These are phyloP conservation scores for Aspergillus cejpii DNA, from an alignment of 2,329 filamentous ascomycete species.

Conservation along the genomic window DNA sequence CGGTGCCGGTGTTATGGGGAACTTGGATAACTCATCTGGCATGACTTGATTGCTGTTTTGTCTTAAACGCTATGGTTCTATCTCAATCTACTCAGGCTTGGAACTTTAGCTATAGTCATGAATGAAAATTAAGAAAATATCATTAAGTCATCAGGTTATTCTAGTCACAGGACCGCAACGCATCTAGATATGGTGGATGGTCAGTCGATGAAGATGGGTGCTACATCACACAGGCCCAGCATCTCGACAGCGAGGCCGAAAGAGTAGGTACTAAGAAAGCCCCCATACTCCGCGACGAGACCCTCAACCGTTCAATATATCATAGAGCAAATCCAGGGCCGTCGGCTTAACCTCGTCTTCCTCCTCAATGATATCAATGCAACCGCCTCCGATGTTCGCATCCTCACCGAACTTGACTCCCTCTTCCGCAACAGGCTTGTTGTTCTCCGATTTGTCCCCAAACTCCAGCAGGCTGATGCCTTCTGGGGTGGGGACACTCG, in stretches of 20 bases:
- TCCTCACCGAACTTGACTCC: background rate
- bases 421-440: background rate
- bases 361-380: slow-evolving; percentile 20
- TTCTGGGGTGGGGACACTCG: background rate
- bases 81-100: too few relatives aligned
- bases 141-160: too few relatives aligned
- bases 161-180: too few relatives aligned
- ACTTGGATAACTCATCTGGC: too few relatives aligned
- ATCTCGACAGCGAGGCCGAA: background rate
- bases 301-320: slow-evolving; percentile 15
- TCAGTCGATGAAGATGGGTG: too few relatives aligned
- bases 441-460: slow-evolving; percentile 2
- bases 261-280: background rate
- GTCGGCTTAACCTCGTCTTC: slow-evolving; percentile 20
- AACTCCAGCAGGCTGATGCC: slow-evolving; percentile 13
- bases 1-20: too few relatives aligned
- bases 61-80: too few relatives aligned
- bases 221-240: too few relatives aligned
- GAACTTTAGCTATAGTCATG: too few relatives aligned
- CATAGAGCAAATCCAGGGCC: slow-evolving; percentile 22
- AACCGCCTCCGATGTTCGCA: slow-evolving; percentile 1
- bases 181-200: too few relatives aligned
- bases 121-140: too few relatives aligned
- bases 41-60: too few relatives aligned
- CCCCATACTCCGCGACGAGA: background rate